phyloP scores from a whole-genome alignment of 202 grass and related monocot genomes.

The Bolboschoenoplectus hybrid region DNA sequence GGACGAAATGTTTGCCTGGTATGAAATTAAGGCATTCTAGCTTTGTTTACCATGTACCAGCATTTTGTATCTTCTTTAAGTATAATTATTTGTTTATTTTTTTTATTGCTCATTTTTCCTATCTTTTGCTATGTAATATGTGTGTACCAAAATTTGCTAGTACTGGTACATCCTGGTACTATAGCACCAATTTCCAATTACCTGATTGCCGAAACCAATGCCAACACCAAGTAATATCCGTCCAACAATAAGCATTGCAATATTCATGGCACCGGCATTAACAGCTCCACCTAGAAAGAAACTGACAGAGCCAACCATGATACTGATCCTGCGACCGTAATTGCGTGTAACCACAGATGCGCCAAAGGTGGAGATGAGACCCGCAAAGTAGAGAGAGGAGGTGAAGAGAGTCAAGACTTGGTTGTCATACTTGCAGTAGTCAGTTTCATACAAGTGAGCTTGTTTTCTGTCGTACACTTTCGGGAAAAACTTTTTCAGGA shows the following conservation, averaged over 20 bases:
- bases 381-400: constrained; percentile 91
- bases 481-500: constrained; percentile 81
- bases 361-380: constrained; percentile 82
- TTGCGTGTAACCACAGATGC: constrained; percentile 70
- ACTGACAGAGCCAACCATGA: constrained; percentile 78
- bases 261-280: constrained; percentile 69
- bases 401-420: constrained; percentile 95
- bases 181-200: constrained; percentile 3
- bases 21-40: background rate
- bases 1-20: background rate
- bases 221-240: constrained; percentile 79
- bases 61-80: background rate
- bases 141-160: constrained; percentile 1
- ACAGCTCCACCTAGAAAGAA: constrained; percentile 80
- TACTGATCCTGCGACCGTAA: constrained; percentile 62
- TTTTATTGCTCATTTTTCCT: background rate
- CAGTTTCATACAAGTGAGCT: constrained; percentile 64
- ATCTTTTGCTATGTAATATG: too few relatives aligned
- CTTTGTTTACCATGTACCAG: background rate
- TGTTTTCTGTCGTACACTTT: constrained; percentile 68
- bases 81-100: background rate
- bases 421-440: constrained; percentile 99
- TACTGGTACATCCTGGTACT: background rate
- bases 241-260: constrained; percentile 86
- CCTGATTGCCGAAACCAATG: constrained; percentile 96